Conservation (phyloP, 176 grass and related monocot genomes). For the Cymbopogon citratus region DNA sequence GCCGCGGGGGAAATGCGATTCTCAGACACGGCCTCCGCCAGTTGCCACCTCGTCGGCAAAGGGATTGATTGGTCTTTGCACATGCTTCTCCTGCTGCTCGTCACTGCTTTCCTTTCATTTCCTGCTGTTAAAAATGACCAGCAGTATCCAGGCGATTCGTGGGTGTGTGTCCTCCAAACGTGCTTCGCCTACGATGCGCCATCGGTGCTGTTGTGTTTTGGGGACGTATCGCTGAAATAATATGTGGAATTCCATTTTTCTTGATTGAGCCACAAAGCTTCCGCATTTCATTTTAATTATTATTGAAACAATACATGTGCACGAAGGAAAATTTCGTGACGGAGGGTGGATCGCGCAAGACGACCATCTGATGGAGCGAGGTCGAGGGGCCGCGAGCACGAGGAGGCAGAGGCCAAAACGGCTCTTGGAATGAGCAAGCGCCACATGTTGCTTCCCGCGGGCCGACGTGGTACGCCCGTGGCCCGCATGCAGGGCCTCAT, state of each 20-base stretch:
- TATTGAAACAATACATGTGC: no score
- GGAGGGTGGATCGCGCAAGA: not conserved
- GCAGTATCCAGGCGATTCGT: not conserved
- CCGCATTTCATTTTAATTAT: not conserved
- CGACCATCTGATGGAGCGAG: not conserved
- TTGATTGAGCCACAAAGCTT: not conserved
- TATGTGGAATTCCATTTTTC: no score
- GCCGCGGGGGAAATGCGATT: not conserved
- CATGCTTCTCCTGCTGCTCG: not conserved
- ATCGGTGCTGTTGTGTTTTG: no score
- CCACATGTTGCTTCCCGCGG: constrained; percentile 9
- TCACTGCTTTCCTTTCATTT: not conserved
- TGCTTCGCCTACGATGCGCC: no score
- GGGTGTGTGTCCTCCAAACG: no score
- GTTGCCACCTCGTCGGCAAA: not conserved
- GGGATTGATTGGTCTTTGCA: not conserved
- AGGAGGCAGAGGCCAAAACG: not conserved
- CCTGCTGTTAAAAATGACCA: not conserved
- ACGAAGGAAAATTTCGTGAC: not conserved
- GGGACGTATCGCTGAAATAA: not conserved
- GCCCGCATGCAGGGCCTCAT: not conserved
- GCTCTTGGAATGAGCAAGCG: constrained; percentile 47
- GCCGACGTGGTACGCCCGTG: constrained; percentile 32
- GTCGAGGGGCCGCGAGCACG: not conserved
- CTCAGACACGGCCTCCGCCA: not conserved